These are phyloP conservation scores for Stemphylium beticola DNA, from an alignment of 2,329 filamentous ascomycete genomes.

Conservation along the genomic window DNA sequence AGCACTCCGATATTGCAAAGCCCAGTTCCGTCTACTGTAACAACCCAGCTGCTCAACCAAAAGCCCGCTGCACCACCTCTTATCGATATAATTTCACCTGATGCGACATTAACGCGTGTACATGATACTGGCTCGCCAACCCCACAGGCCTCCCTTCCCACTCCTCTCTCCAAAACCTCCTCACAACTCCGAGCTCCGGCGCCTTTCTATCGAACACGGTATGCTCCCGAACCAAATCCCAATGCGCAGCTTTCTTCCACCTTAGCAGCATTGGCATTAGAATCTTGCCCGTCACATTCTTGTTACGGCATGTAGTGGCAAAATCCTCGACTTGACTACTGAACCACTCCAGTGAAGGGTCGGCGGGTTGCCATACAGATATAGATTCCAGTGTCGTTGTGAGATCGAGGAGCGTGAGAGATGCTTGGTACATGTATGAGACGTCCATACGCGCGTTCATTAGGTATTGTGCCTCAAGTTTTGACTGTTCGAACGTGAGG, in stretches of 20 bases:
- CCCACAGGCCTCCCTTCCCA: constrained; percentile 29
- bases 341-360: constrained; percentile 31
- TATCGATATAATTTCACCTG: constrained; percentile 12
- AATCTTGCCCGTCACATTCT: constrained; percentile 23
- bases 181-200: background rate
- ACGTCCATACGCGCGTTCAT: constrained; percentile 36
- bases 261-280: constrained; percentile 33
- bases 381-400: constrained; percentile 26
- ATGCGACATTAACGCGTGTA: constrained; percentile 20
- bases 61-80: no score
- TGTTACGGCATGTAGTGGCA: constrained; percentile 33
- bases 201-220: constrained; percentile 23
- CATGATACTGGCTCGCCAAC: constrained; percentile 34
- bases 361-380: constrained; percentile 37
- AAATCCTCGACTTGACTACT: constrained; percentile 31
- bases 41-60: no score
- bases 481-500: constrained; percentile 23
- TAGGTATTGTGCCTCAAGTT: constrained; percentile 17
- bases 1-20: no score
- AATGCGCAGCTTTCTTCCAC: constrained; percentile 28
- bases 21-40: no score
- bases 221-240: constrained; percentile 31
- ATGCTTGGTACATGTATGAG: constrained; percentile 30
- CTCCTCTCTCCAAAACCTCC: constrained; percentile 25
- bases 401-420: constrained; percentile 26